Evolutionary conservation across 2,329 filamentous ascomycete species (phyloP), one percentile per base, ranked within the genome.

Genomic region (Colletotrichum australisinense): DNA sequence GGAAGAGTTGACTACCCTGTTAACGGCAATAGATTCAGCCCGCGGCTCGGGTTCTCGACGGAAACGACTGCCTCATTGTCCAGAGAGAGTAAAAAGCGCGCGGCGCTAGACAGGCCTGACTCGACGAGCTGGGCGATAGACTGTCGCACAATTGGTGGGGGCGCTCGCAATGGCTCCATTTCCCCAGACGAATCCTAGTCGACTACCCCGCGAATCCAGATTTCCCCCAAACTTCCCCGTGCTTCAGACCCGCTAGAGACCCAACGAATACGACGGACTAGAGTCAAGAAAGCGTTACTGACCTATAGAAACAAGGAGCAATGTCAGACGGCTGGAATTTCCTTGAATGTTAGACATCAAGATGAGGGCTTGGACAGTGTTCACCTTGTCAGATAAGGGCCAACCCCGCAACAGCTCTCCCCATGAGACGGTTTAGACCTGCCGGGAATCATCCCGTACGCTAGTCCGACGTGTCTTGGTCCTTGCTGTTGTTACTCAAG

Each of bases 111-210:
- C 7, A 22, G 8, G 7, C n/a, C 9, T 32, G 30, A 63, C 24
- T 63, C 49, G 24, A 32, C 24, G 9, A 12, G 12, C 14, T 35
- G 59, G 12, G 16, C 56, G 11, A 59, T 60, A 16, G 28, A 67
- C 24, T 19, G 57, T 60, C 16, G 46, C 57, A 55, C 9, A 38
- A 4, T 63, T 30, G n/a, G 55, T 60, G 55, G 55, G 28, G 64
- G n/a, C 19, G 5, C 38, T 24, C 7, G 24, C 5, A 16, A 42
- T 42, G 2, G n/a, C 19, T 16, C 60, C 42, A 42, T 49, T 71
- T 71, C 63, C 63, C 68, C 68, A 58, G 63, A 56, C 19, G 30
- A 30, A 67, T 30, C 63, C 63, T 46, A 46, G 46, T 19, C 28
- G 16, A 9, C 3, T 60, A 67, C 46, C 63, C 68, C 68, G 63